A percentile compares a stretch with the other conserved stretches of the same genome.
Conservation (phyloP, 331 rosid genomes). For the Malus hybrid region DNA sequence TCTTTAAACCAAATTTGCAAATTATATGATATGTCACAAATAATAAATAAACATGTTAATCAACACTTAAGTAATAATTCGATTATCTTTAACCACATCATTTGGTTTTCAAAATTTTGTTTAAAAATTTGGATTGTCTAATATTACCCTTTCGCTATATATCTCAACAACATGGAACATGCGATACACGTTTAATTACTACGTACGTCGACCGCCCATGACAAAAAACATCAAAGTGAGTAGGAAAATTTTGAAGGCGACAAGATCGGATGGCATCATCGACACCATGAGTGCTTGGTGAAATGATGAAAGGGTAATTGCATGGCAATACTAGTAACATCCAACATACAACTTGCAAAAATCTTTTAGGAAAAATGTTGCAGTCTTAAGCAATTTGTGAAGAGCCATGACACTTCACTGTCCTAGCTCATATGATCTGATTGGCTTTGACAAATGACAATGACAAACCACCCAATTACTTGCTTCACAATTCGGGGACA, state of each 20-base stretch:
- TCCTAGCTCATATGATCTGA: neutral
- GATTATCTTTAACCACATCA: no score
- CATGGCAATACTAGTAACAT: neutral
- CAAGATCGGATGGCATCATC: neutral
- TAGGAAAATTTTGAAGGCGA: neutral
- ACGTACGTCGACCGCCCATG: neutral
- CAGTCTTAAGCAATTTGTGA: neutral
- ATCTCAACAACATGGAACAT: neutral
- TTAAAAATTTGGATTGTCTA: no score
- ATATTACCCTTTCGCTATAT: no score
- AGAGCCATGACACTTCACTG: neutral
- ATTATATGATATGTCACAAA: no score
- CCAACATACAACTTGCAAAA: neutral
- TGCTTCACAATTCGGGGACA: neutral
- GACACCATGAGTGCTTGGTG: neutral
- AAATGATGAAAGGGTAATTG: neutral
- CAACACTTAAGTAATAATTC: no score
- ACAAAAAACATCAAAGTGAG: neutral
- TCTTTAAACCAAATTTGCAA: no score
- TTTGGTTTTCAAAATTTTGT: no score
- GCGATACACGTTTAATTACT: neutral
- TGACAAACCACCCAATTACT: neutral
- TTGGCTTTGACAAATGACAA: neutral
- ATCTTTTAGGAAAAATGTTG: neutral
- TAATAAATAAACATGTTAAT: no score